phyloP scores from a whole-genome alignment of 2,329 filamentous ascomycete genomes.

The Penicillium freii region DNA sequence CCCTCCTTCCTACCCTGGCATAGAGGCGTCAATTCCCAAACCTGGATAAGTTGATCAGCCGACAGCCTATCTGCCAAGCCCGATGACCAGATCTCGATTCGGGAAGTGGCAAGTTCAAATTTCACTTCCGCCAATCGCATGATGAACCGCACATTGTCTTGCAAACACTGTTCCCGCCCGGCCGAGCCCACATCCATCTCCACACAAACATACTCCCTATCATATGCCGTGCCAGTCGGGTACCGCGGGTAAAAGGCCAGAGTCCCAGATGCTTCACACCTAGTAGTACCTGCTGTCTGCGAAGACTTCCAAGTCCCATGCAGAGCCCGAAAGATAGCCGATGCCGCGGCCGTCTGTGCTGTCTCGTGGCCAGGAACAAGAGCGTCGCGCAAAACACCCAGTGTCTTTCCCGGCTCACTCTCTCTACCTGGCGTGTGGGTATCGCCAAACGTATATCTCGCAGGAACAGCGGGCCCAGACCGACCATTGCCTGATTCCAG shows the following conservation, averaged over 20 bases:
- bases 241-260: conserved; percentile 63
- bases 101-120: not conserved
- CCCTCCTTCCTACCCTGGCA: not conserved
- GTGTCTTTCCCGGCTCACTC: conserved; percentile 44
- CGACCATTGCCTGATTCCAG: conserved; percentile 29
- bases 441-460: conserved; percentile 49
- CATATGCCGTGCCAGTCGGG: conserved; percentile 48
- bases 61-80: not conserved
- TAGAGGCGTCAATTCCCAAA: conserved; percentile 8
- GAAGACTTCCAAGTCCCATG: conserved; percentile 66
- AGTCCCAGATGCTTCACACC: conserved; percentile 54
- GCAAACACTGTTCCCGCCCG: not conserved
- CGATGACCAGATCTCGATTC: conserved; percentile 19
- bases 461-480: conserved; percentile 51
- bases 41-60: conserved; percentile 4
- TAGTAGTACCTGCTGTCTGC: conserved; percentile 50
- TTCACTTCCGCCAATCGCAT: conserved; percentile 15
- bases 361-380: conserved; percentile 41
- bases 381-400: conserved; percentile 44
- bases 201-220: conserved; percentile 37
- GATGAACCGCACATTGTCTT: conserved; percentile 11
- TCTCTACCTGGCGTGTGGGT: conserved; percentile 19
- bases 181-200: conserved; percentile 10
- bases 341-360: conserved; percentile 57
- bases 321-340: conserved; percentile 68